Conservation (phyloP, 192 early-diverging fungal species). For the Linnemannia hyalina region DNA sequence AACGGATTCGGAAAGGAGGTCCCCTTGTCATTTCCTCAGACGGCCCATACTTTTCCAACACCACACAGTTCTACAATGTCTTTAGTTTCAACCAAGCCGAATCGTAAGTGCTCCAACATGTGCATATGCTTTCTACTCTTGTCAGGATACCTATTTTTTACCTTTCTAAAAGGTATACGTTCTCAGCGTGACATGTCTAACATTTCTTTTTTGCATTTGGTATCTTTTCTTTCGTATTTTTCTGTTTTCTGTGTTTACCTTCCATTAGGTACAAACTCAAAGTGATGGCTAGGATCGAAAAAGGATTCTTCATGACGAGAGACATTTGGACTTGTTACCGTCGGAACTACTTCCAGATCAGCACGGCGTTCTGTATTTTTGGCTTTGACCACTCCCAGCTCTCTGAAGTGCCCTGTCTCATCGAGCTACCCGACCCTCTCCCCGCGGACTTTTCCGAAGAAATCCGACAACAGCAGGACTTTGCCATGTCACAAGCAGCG, state of each 20-base stretch:
- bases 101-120: constrained; percentile 48
- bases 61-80: constrained; percentile 72
- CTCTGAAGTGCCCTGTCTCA: constrained; percentile 74
- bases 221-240: neutral
- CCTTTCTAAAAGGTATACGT: neutral
- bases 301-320: constrained; percentile 88
- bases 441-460: neutral
- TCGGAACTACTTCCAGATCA: constrained; percentile 93
- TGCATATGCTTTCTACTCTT: neutral
- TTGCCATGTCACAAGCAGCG: constrained; percentile 6
- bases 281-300: constrained; percentile 82
- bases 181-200: neutral
- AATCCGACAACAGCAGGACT: constrained; percentile 2
- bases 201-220: neutral
- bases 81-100: constrained; percentile 71
- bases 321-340: constrained; percentile 92
- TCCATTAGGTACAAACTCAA: constrained; percentile 64
- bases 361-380: constrained; percentile 67
- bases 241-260: constrained; percentile 4
- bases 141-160: neutral
- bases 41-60: constrained; percentile 78
- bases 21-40: constrained; percentile 65
- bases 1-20: constrained; percentile 35
- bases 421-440: constrained; percentile 64
- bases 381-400: constrained; percentile 58